Conservation (phyloP, 768 basidiomycete genomes). For the Collybia sordida region DNA sequence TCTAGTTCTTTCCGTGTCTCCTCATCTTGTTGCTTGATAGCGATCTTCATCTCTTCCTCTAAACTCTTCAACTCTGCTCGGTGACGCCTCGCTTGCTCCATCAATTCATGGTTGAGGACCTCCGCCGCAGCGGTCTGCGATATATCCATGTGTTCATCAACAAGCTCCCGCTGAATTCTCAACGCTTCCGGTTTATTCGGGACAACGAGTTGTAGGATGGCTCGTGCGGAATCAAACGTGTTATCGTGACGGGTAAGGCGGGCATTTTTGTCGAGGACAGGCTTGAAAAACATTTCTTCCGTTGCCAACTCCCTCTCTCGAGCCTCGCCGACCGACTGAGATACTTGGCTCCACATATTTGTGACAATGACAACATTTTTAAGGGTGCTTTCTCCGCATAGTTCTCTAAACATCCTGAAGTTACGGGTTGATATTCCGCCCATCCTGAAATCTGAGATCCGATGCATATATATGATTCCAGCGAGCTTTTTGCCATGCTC, state of each 20-base stretch:
- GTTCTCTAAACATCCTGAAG: conserved; percentile 7
- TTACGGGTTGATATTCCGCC: conserved; percentile 19
- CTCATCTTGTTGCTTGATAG: conserved; percentile 45
- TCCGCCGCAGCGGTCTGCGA: conserved; percentile 52
- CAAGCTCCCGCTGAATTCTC: conserved; percentile 54
- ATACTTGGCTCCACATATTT: conserved; percentile 6
- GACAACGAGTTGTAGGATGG: conserved; percentile 41
- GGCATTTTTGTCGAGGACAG: conserved; percentile 48
- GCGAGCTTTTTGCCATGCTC: conserved; percentile 37
- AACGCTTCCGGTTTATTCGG: conserved; percentile 40
- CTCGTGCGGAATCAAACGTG: conserved; percentile 36
- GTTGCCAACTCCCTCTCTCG: conserved; percentile 44
- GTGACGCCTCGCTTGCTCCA: conserved; percentile 44
- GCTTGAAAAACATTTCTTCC: conserved; percentile 48
- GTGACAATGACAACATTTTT: conserved; percentile 6
- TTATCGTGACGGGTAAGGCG: conserved; percentile 41
- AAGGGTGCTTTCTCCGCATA: conserved; percentile 3
- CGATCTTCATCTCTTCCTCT: conserved; percentile 43
- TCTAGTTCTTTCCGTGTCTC: conserved; percentile 45
- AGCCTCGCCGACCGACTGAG: conserved; percentile 13
- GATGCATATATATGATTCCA: conserved; percentile 55
- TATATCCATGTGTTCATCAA: conserved; percentile 40
- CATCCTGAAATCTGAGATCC: conserved; percentile 50
- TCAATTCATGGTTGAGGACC: conserved; percentile 50
- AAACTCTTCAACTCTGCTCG: conserved; percentile 45